These are phyloP conservation scores for Paulinella micropora DNA, from an alignment of 78 protist species.

Conservation along the genomic window DNA sequence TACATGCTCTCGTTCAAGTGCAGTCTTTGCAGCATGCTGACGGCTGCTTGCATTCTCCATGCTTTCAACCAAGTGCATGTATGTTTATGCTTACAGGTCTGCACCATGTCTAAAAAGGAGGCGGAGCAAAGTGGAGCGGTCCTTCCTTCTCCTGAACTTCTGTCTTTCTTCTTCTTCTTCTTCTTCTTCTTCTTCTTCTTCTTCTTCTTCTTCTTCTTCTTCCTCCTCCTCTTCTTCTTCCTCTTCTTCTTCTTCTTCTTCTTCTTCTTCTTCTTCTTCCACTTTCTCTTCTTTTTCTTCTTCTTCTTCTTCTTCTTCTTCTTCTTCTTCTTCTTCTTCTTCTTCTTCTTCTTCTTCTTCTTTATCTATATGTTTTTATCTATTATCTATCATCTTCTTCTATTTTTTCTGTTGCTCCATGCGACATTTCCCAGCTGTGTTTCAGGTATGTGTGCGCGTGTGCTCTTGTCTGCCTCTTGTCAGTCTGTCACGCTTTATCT, in stretches of 20 bases:
- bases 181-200: background rate
- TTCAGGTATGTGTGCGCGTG: no score
- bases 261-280: slow-evolving; percentile 13
- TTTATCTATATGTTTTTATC: background rate
- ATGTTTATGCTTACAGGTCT: background rate
- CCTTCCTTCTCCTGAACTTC: no score
- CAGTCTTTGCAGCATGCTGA: no score
- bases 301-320: slow-evolving; percentile 15
- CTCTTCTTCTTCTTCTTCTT: slow-evolving; percentile 11
- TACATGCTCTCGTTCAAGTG: no score
- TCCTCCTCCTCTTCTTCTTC: background rate
- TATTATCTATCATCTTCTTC: background rate
- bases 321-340: slow-evolving; percentile 21
- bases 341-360: slow-evolving; percentile 16
- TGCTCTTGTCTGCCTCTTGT: no score
- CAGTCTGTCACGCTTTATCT: no score
- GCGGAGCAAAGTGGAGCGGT: background rate
- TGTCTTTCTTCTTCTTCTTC: no score
- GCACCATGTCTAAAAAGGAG: background rate
- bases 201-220: background rate
- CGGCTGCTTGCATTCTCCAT: background rate
- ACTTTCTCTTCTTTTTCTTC: slow-evolving; percentile 17
- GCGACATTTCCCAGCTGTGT: no score
- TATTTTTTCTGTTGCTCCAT: background rate
- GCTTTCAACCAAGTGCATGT: background rate